These are phyloP conservation scores for Primulina eburnea DNA, from an alignment of 257 asterid genomes.

Conservation along the genomic window DNA sequence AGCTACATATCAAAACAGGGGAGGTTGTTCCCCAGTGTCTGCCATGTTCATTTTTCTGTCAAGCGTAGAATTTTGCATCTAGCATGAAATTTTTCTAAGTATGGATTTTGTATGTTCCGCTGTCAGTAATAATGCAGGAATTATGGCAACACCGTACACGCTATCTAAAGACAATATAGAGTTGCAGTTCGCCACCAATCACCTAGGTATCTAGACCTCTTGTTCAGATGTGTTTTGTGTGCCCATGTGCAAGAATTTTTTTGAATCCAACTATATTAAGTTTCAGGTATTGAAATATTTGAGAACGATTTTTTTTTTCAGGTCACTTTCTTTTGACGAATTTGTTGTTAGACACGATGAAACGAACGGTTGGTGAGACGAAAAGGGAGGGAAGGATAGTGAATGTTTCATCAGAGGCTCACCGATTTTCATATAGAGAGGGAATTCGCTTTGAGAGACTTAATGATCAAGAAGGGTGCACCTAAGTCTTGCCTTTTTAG, in stretches of 20 bases:
- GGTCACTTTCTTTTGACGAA: slow-evolving; percentile 87
- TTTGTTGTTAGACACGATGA: slow-evolving; percentile 75
- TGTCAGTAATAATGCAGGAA: slow-evolving; percentile 82
- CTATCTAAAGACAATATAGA: slow-evolving; percentile 79
- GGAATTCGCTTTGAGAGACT: slow-evolving; percentile 67
- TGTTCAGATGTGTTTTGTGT: neutral
- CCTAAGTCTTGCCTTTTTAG: neutral
- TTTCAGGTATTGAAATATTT: neutral
- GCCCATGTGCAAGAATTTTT: neutral
- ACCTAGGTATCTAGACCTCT: slow-evolving; percentile 52
- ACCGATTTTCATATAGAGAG: slow-evolving; percentile 46
- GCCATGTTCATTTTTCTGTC: neutral
- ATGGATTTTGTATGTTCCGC: slow-evolving; percentile 18
- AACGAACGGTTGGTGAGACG: slow-evolving; percentile 53
- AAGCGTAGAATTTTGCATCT: neutral
- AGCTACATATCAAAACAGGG: neutral
- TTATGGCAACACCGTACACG: slow-evolving; percentile 67
- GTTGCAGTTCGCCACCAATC: slow-evolving; percentile 82
- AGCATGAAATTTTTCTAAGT: slow-evolving; percentile 1
- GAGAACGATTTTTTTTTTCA: slow-evolving; percentile 31
- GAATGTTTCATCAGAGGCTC: slow-evolving; percentile 75
- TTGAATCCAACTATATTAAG: neutral
- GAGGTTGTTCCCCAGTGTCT: neutral
- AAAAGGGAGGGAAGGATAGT: slow-evolving; percentile 87
- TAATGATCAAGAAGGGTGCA: slow-evolving; percentile 57